Percentiles rank a stretch among this genome's conserved stretches.
These are phyloP conservation scores for Candida bentonensis DNA, from an alignment of 805 yeast genomes.

Conservation along the genomic window DNA sequence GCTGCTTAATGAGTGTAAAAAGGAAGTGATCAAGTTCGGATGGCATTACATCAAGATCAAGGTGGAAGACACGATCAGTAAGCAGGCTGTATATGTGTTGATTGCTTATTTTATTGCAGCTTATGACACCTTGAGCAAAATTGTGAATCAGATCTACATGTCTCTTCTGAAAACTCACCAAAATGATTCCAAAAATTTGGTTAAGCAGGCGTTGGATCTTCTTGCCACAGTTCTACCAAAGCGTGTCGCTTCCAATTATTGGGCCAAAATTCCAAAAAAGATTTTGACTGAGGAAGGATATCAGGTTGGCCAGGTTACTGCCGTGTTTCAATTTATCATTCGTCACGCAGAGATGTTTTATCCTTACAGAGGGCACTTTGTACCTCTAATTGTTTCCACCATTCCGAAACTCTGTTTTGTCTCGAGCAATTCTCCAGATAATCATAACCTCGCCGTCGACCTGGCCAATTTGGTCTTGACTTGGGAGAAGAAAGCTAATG, in stretches of 20 bases:
- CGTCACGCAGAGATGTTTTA: slow-evolving; percentile 76
- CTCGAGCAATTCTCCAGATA: slow-evolving; percentile 65
- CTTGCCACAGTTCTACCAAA: slow-evolving; percentile 76
- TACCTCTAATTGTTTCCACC: slow-evolving; percentile 77
- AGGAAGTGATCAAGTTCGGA: slow-evolving; percentile 81
- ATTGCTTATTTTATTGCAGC: slow-evolving; percentile 76
- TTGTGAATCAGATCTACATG: slow-evolving; percentile 85
- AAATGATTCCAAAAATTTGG: slow-evolving; percentile 68
- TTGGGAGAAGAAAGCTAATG: slow-evolving; percentile 53
- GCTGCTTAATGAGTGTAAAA: slow-evolving; percentile 44
- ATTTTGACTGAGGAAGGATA: slow-evolving; percentile 83
- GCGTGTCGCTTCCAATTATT: slow-evolving; percentile 44
- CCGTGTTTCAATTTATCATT: slow-evolving; percentile 78
- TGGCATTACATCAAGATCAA: slow-evolving; percentile 90
- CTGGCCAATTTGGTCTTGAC: slow-evolving; percentile 69
- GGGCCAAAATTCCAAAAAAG: slow-evolving; percentile 93
- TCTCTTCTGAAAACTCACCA: slow-evolving; percentile 78
- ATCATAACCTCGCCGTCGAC: slow-evolving; percentile 77
- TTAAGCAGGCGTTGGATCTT: slow-evolving; percentile 73
- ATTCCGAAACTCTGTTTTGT: slow-evolving; percentile 79
- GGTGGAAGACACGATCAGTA: slow-evolving; percentile 74
- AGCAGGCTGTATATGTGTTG: slow-evolving; percentile 84
- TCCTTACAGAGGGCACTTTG: slow-evolving; percentile 75
- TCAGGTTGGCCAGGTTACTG: slow-evolving; percentile 71
- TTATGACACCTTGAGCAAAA: slow-evolving; percentile 76